phyloP scores from a whole-genome alignment of 768 basidiomycete genomes.

The Mycena metata region DNA sequence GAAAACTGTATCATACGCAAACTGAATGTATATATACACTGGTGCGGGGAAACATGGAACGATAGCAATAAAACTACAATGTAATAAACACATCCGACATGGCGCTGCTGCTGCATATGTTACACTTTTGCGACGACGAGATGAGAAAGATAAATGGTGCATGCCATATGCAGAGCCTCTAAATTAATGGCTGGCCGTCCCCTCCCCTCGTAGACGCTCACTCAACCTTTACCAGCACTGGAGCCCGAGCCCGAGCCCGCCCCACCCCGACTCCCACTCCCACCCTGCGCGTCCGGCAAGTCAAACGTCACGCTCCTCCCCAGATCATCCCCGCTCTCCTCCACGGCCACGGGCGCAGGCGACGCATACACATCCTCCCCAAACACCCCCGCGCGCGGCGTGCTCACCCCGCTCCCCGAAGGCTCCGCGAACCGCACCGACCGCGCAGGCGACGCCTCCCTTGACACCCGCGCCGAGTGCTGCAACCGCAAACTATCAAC shows the following conservation, averaged over 20 bases:
- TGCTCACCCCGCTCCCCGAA: conserved; percentile 36
- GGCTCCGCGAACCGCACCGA: conserved; percentile 48
- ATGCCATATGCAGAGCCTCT: conserved; percentile 4
- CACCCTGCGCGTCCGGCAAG: not conserved
- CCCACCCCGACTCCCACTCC: not conserved
- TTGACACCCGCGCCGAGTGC: conserved; percentile 26
- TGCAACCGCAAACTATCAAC: conserved; percentile 36
- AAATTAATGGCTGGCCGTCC: not conserved
- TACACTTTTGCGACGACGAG: conserved; percentile 18
- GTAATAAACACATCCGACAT: too few relatives aligned
- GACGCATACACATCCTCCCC: conserved; percentile 21
- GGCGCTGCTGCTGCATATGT: conserved; percentile 2
- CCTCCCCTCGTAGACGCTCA: not conserved
- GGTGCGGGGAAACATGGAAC: too few relatives aligned
- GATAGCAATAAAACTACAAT: too few relatives aligned
- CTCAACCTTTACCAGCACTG: conserved; percentile 7
- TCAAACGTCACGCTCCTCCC: conserved; percentile 24
- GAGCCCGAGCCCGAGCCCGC: not conserved
- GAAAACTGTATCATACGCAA: too few relatives aligned
- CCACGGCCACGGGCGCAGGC: not conserved
- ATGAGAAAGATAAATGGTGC: not conserved
- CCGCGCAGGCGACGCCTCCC: conserved; percentile 47
- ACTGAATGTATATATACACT: too few relatives aligned
- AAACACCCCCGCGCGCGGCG: conserved; percentile 32
- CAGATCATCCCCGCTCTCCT: not conserved